Evolutionary conservation across 805 yeast species (phyloP), one percentile per base, ranked within the genome.

Genomic region (Yamadazyma ubonensis): DNA sequence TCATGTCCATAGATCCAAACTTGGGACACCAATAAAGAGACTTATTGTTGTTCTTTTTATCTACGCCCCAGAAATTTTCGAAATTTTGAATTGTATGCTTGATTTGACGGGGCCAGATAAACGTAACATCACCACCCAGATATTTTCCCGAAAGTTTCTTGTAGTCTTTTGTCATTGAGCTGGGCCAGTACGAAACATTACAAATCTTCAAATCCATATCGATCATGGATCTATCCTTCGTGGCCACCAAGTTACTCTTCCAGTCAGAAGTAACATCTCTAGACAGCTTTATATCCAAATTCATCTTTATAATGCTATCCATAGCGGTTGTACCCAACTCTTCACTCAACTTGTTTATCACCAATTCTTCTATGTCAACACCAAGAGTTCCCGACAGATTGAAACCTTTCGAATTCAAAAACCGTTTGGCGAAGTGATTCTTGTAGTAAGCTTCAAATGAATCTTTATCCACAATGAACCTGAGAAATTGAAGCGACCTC

Each of bases 371-470:
- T 3, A 83, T 61, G 43, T 86, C 91, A 33, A 71, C 63, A 67
- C 35, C 71, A 6, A 37, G 18, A 51, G 61, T 46, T 8, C 64
- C 63, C 6, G 40, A 41, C 6, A 48, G 43, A 5, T 48, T 38
- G 8, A 50, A 36, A 1, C 60, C 58, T 41, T 70, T 70, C 9
- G 69, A 48, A 41, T 61, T 68, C 18, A 70, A 51, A 39, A 89
- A 70, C 45, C 97, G 71, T 58, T 83, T 87, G 1, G 96, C 96
- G 42, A 90, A 69, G 62, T 86, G 96, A 39, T 81, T 85, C 51
- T 88, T 88, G 59, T 87, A 89, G 45, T 84, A 81, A 29, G 78
- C 83, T 55, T 88, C 96, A 63, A 89, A 90, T 18, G 85, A 66
- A 61, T 89, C 96, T 54, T 88, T 90, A 51, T 90, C 96, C 43